These are phyloP conservation scores for Backusella psychrophila DNA, from an alignment of 192 early-diverging fungal genomes.

Conservation along the genomic window DNA sequence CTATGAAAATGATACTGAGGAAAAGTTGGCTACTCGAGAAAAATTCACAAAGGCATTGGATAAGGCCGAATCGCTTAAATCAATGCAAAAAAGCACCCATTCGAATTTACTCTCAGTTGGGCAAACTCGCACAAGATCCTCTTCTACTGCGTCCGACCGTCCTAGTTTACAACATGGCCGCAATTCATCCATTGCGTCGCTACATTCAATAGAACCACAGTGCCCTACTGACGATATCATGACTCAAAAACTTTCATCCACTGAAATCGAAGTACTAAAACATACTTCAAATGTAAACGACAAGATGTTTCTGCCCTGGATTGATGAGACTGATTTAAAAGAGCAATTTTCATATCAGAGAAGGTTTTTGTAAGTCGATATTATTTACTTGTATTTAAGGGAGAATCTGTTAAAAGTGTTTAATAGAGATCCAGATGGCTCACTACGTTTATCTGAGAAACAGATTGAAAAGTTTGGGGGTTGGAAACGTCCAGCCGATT, in stretches of 20 bases:
- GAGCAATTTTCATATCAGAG: slow-evolving; percentile 56
- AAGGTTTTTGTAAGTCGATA: slow-evolving; percentile 45
- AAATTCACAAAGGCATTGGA: slow-evolving; percentile 35
- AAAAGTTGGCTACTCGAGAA: slow-evolving; percentile 15
- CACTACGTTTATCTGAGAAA: slow-evolving; percentile 66
- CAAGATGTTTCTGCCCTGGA: slow-evolving; percentile 74
- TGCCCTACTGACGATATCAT: slow-evolving; percentile 13
- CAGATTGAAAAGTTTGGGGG: slow-evolving; percentile 70
- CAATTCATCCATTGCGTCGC: not conserved
- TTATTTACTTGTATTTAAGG: slow-evolving; percentile 19
- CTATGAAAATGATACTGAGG: not conserved
- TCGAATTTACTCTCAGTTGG: not conserved
- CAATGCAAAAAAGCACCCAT: slow-evolving; percentile 23
- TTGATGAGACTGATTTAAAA: slow-evolving; percentile 51
- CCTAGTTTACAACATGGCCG: not conserved
- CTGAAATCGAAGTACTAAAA: slow-evolving; percentile 63
- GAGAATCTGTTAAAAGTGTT: slow-evolving; percentile 21
- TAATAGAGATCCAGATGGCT: slow-evolving; percentile 75
- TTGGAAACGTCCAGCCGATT: slow-evolving; percentile 81
- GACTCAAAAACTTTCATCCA: slow-evolving; percentile 30
- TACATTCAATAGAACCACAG: not conserved
- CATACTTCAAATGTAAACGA: slow-evolving; percentile 71
- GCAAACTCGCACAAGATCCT: not conserved
- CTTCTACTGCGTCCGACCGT: not conserved
- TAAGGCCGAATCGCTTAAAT: slow-evolving; percentile 49